Base-by-base conservation (phyloP, 306 rosid genomes). In the Ammopiptanthus mongolicus region DNA sequence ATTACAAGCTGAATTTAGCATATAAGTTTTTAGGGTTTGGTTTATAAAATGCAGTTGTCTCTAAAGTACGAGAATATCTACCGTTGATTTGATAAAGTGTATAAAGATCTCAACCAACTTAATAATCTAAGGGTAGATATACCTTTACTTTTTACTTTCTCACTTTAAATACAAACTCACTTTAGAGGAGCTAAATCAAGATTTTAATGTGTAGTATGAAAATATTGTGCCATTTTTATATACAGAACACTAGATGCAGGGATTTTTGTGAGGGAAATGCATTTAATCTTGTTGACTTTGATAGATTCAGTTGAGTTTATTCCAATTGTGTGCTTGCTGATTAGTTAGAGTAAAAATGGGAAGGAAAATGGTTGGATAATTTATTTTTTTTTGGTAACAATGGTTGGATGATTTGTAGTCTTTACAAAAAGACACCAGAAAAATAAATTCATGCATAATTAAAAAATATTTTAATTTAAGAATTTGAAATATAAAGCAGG, bases 401-500 rank as follows among this genome's bases (percentile, higher is more conserved):
- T 22, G 4, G 7, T 18, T 71, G 36, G 29, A 56, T 71, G 17
- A 8, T 41, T 70, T 29, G 34, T 59, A 13, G 69, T 18, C 17
- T 60, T 46, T 48, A 47, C 31, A 10, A 33, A 14, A 74, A 62
- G 55, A 64, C 56, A 9, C 13, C 37, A 11, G n/a, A n/a, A 8
- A 41, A 60, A 23, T 14, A 48, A 47, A 13, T 28, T 28, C 69
- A 25, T 33, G 46, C 17, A n/a, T 18, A 6, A 21, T 3, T 31
- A 31, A 4, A 2, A 29, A 3, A 4, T 31, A 3, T 31, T 31
- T 31, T 2, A 73, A n/a, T 21, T 19, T 21, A 10, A 44, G 63
- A 29, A 15, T 33, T 80, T 74, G 59, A 74, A 71, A 25, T 65
- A 71, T 10, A 46, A 57, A 31, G 4, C 36, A 31, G 22, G 75